These are phyloP conservation scores for Claviceps sp. DNA, from an alignment of 2,329 filamentous ascomycete genomes.

Conservation along the genomic window DNA sequence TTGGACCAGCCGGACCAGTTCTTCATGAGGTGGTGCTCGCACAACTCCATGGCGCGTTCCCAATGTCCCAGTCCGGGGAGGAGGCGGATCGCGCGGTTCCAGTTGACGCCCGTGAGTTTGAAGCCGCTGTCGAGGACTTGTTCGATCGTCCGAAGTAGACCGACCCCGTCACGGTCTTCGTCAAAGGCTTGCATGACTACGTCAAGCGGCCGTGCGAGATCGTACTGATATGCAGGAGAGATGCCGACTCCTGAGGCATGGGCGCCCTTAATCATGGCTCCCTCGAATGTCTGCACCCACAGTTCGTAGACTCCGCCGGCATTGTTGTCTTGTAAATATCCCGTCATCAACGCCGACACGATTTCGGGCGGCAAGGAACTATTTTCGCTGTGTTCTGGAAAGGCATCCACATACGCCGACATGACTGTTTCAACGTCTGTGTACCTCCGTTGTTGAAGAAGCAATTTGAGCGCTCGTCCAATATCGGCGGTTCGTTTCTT, in stretches of 20 bases:
- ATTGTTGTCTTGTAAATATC: conserved; percentile 43
- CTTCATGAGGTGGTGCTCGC: conserved; percentile 66
- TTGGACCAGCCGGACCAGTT: conserved; percentile 60
- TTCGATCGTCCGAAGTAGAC: conserved; percentile 36
- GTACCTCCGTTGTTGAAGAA: conserved; percentile 27
- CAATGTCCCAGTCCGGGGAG: conserved; percentile 48
- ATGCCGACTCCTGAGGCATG: conserved; percentile 15
- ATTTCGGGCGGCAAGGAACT: conserved; percentile 38
- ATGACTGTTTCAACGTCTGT: conserved; percentile 45
- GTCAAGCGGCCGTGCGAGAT: conserved; percentile 34
- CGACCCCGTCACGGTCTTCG: conserved; percentile 26
- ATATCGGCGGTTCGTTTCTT: conserved; percentile 16
- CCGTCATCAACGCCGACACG: conserved; percentile 53
- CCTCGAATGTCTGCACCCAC: conserved; percentile 50
- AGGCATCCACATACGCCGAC: conserved; percentile 33
- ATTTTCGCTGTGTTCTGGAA: conserved; percentile 19
- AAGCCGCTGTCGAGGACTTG: conserved; percentile 56
- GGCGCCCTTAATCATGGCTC: conserved; percentile 27
- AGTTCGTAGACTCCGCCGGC: conserved; percentile 48
- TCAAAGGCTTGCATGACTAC: conserved; percentile 34
- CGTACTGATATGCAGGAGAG: conserved; percentile 37
- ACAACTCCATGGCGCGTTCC: conserved; percentile 56
- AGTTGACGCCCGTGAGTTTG: conserved; percentile 59
- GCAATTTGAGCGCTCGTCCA: conserved; percentile 20
- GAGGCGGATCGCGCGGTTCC: conserved; percentile 63